Base-by-base conservation (phyloP, 2,329 filamentous ascomycete species). In the Nemania sp. region DNA sequence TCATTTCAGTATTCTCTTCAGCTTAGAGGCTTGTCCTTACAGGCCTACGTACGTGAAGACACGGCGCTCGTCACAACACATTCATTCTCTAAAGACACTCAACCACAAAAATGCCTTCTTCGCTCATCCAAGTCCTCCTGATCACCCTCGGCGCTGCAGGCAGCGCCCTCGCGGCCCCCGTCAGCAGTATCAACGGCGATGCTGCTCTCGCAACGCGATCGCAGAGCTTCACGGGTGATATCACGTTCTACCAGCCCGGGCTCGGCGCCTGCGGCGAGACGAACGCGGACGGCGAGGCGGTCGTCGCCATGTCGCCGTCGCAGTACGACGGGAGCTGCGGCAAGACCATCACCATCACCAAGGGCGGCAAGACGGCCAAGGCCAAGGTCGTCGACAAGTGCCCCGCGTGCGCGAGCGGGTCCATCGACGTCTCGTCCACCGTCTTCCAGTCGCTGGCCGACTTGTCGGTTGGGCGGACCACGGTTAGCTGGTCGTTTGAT, bases 301-400 rank as follows among this genome's bases (percentile, higher is more conserved):
- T 73, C 20, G 72, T 72, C 6, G 71, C 72, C 4, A 52, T 74
- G 7, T 64, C 72, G 17, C 60, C 67, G 2, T 21, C 59, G 1
- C 64, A 74, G 55, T 73, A 67, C 61, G 20, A 52, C 11, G 55
- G 50, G 11, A 66, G 67, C 59, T 74, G 72, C 56, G 72, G 72
- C 25, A 73, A 71, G 69, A 65, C 57, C 21, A 73, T 72, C 57
- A 60, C 63, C 29, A 71, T 73, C 63, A 56, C 39, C 49, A 51
- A 66, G 21, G 64, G 60, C 57, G 68, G 66, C 53, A 66, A 68
- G 62, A 69, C 64, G 13, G 51, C 60, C 13, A 55, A 48, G 10
- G 73, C 70, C 55, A 68, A 56, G 21, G 67, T 75, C 47, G 72
- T 69, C 48, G 73, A 74, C 64, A 72, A 71, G 63, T 75, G 73